phyloP scores from a whole-genome alignment of 1,284 basidiomycete genomes.

The Pseudozyma flocculosa region DNA sequence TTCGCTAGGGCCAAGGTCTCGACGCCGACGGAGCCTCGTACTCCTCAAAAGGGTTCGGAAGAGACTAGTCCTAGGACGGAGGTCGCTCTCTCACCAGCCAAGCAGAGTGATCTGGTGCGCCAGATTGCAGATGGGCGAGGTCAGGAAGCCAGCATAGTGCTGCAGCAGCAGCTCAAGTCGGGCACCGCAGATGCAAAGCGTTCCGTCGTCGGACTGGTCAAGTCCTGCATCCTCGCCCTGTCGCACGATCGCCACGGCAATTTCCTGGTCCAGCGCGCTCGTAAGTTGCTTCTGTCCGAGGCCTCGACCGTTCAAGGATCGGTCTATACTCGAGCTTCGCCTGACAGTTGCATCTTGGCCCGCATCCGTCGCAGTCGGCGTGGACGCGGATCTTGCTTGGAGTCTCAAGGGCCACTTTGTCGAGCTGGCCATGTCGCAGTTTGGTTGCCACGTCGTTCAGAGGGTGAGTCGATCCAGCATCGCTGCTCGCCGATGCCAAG shows the following conservation, averaged over 20 bases:
- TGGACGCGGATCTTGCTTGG: conserved; percentile 19
- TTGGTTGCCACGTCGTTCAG: conserved; percentile 52
- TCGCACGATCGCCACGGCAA: conserved; percentile 49
- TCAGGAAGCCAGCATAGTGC: conserved; percentile 40
- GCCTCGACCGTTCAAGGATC: too few species aligned
- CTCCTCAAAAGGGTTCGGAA: not conserved
- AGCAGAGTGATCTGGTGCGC: conserved; percentile 6
- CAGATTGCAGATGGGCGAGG: conserved; percentile 29
- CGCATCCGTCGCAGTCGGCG: conserved; percentile 20
- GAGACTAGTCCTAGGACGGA: too few species aligned
- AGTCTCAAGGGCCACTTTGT: conserved; percentile 36
- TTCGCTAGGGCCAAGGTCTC: not conserved
- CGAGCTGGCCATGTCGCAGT: conserved; percentile 42
- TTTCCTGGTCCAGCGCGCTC: conserved; percentile 48
- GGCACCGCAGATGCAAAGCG: conserved; percentile 12
- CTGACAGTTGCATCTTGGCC: too few species aligned
- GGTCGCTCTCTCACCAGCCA: not conserved
- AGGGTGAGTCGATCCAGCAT: conserved; percentile 3
- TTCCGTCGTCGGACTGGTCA: conserved; percentile 35
- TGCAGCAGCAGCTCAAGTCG: conserved; percentile 52
- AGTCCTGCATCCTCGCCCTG: conserved; percentile 22
- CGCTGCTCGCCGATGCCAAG: not conserved
- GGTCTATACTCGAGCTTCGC: too few species aligned
- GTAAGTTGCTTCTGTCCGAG: too few species aligned
- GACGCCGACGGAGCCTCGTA: not conserved